phyloP scores from a whole-genome alignment of 2,329 filamentous ascomycete genomes.

The Daldinia sp. region DNA sequence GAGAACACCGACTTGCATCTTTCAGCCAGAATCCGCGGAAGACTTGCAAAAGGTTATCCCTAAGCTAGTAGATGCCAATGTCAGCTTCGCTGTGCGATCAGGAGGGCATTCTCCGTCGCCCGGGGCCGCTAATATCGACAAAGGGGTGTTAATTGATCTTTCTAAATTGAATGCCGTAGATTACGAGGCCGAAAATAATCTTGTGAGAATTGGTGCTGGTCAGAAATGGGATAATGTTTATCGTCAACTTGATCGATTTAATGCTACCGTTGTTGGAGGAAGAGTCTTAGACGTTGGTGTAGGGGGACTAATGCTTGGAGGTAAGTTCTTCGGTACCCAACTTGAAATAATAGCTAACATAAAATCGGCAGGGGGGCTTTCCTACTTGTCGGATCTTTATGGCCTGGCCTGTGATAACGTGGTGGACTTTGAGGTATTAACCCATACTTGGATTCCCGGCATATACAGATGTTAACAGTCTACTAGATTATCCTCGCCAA shows the following conservation, averaged over 20 bases:
- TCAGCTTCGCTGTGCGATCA: conserved; percentile 26
- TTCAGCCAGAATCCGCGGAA: not conserved
- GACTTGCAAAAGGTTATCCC: conserved; percentile 6
- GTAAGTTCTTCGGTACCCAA: not conserved
- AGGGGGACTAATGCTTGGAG: conserved; percentile 24
- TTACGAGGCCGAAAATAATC: conserved; percentile 6
- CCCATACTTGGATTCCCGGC: not conserved
- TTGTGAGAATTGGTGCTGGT: conserved; percentile 13
- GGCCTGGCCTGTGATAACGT: conserved; percentile 32
- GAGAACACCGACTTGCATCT: conserved; percentile 12
- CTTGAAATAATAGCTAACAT: not conserved
- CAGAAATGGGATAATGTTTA: conserved; percentile 27
- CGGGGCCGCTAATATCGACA: conserved; percentile 7
- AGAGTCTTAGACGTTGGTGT: conserved; percentile 24
- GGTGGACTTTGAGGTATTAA: conserved; percentile 21
- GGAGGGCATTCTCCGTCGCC: conserved; percentile 20
- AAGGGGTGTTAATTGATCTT: conserved; percentile 31
- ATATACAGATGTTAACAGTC: not conserved
- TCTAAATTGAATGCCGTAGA: conserved; percentile 8
- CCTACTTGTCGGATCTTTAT: conserved; percentile 24
- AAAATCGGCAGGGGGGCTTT: conserved; percentile 18
- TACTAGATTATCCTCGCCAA: conserved; percentile 24
- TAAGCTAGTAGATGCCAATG: conserved; percentile 10
- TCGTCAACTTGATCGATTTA: conserved; percentile 13
- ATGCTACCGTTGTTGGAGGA: conserved; percentile 22